phyloP scores from a whole-genome alignment of 768 basidiomycete genomes.

The Kwoniella sp. region DNA sequence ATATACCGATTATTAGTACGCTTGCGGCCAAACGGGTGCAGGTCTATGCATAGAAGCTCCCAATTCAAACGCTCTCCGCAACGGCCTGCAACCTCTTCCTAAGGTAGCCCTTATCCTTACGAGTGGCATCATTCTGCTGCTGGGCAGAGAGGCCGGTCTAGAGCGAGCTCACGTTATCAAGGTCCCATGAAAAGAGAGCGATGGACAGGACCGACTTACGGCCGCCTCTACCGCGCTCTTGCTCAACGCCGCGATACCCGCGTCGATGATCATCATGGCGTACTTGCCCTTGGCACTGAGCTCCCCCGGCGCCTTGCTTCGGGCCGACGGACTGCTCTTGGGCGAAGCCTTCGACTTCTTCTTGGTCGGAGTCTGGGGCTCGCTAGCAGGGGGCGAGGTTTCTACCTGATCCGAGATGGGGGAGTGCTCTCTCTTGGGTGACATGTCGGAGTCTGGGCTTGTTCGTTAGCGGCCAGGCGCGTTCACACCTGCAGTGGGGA shows the following conservation, averaged over 20 bases:
- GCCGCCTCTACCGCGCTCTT: conserved; percentile 9
- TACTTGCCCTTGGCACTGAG: conserved; percentile 7
- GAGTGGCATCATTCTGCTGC: conserved; percentile 17
- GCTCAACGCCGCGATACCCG: conserved; percentile 1
- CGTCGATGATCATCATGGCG: conserved; percentile 10
- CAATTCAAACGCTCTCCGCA: conserved; percentile 10
- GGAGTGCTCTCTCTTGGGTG: no score
- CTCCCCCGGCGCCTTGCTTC: background rate
- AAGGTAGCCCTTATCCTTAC: conserved; percentile 21
- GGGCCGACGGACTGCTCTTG: background rate
- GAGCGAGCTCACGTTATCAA: background rate
- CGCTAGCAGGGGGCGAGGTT: no score
- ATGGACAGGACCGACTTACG: conserved; percentile 3
- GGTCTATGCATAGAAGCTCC: background rate
- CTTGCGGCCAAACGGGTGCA: no score
- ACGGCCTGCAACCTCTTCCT: conserved; percentile 14
- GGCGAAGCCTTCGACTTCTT: background rate
- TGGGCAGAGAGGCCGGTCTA: conserved; percentile 16
- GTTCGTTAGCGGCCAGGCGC: no score
- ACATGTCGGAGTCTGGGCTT: no score
- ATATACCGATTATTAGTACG: background rate
- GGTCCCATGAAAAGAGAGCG: background rate
- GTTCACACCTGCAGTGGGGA: no score
- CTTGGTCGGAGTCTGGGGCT: background rate
- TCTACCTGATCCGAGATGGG: no score